Evolutionary conservation across 2,329 filamentous ascomycete species (phyloP).

Genomic region (Pleochaeta shiraiana): DNA sequence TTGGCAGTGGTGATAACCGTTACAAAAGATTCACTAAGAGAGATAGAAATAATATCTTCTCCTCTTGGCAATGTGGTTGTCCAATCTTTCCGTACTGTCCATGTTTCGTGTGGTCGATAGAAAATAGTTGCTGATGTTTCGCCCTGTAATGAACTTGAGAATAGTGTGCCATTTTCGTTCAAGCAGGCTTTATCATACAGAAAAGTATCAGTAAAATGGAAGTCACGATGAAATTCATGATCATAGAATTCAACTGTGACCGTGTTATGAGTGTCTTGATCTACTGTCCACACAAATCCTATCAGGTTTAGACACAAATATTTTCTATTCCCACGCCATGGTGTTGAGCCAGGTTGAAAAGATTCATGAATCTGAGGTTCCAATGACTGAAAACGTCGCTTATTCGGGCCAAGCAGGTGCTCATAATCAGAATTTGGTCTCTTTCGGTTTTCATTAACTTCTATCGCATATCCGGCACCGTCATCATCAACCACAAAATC

Average conservation of each 20-base stretch:
- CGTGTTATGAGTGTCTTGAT: conserved; percentile 83
- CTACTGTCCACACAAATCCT: conserved; percentile 91
- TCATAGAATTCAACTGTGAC: conserved; percentile 98
- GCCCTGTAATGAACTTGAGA: conserved; percentile 53
- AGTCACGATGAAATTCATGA: conserved; percentile 74
- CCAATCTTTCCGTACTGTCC: conserved; percentile 84
- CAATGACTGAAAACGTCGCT: conserved; percentile 16
- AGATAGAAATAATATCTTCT: conserved; percentile 75
- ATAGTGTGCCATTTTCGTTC: conserved; percentile 64
- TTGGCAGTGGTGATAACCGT: conserved; percentile 71
- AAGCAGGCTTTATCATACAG: conserved; percentile 92
- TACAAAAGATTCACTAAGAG: conserved; percentile 75
- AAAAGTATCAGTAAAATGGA: conserved; percentile 94
- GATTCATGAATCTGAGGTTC: conserved; percentile 52
- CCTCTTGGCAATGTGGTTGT: conserved; percentile 66
- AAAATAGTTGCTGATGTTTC: conserved; percentile 60
- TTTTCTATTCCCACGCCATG: conserved; percentile 84
- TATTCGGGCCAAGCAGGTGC: conserved; percentile 22
- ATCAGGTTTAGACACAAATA: conserved; percentile 87
- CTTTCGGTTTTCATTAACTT: conserved; percentile 39
- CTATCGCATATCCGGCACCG: conserved; percentile 65
- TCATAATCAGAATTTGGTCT: conserved; percentile 28
- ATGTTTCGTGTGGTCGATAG: conserved; percentile 91
- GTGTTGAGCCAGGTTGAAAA: conserved; percentile 87
- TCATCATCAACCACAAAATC: conserved; percentile 93